phyloP scores from a whole-genome alignment of 371 early-diverging fungal genomes.

The Choanephora cucurbitarum region DNA sequence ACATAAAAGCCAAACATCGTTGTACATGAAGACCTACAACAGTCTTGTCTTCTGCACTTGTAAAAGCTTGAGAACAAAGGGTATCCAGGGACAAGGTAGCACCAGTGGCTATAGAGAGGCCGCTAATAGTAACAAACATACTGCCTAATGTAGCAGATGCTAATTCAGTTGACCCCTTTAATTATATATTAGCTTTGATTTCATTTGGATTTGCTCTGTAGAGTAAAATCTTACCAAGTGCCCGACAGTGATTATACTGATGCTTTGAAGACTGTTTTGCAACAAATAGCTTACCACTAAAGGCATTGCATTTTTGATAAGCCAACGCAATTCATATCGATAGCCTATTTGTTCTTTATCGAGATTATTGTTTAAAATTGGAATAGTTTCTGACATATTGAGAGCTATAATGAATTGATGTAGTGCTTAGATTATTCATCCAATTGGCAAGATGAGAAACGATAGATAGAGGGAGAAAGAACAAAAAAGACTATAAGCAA shows the following conservation, averaged over 20 bases:
- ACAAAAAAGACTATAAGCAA: too few species aligned
- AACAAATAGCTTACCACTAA: conserved; percentile 59
- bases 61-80: conserved; percentile 83
- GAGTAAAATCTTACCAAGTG: conserved; percentile 37
- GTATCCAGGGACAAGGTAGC: conserved; percentile 85
- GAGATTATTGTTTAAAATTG: conserved; percentile 3
- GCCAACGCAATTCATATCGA: conserved; percentile 35
- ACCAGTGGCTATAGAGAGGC: conserved; percentile 77
- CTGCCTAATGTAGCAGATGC: conserved; percentile 76
- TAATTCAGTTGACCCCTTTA: conserved; percentile 65
- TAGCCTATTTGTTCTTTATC: conserved; percentile 18
- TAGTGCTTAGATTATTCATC: too few species aligned
- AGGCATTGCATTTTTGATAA: conserved; percentile 55
- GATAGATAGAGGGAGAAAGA: too few species aligned
- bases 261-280: conserved; percentile 63
- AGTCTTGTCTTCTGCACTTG: conserved; percentile 64
- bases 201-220: conserved; percentile 6
- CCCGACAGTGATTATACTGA: conserved; percentile 60
- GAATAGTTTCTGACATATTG: conserved; percentile 10
- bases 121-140: conserved; percentile 86
- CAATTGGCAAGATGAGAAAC: too few species aligned
- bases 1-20: conserved; percentile 72
- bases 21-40: conserved; percentile 81
- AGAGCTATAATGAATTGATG: too few species aligned
- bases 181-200: conserved; percentile 18